Evolutionary conservation across 176 grass and related monocot species (phyloP), one percentile per base, ranked within the genome.

Genomic region (Hordeum marinum): DNA sequence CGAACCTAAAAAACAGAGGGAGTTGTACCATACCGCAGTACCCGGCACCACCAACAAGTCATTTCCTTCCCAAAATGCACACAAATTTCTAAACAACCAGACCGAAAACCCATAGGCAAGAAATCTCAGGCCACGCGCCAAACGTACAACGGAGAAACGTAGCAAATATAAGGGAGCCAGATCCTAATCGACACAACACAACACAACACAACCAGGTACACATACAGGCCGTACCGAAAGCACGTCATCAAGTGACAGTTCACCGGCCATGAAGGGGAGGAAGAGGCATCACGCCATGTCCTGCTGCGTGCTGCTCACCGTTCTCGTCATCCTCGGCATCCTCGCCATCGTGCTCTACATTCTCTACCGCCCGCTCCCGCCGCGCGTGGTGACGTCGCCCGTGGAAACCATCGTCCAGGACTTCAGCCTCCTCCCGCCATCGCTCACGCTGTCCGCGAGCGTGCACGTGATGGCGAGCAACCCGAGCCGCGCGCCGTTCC

Each of bases 401-500:
- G 89, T 92, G 36, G 82, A 87, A 43, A 2, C 94, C 35, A 13
- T 9, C 24, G 4, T 90, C 17, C 65, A 87, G n/a, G 69, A 90
- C 18, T 60, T 94, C 63, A 21, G 52, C 48, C 82, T 88, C 1
- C 54, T 86, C 0, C 88, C 86, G 25, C 71, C 85, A 58, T 7
- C 21, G 18, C 82, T 98, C 0, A 82, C 55, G 41, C 1, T 88
- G 7, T 76, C 79, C 2, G 86, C 91, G 18, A 82, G 80, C 1
- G 83, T 90, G 23, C 83, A 89, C 31, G 89, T 94, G 61, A 42
- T 75, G 65, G 70, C 94, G 26, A 72, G 20, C 72, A 98, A 98
- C 85, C 95, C 89, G 12, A 93, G 94, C 89, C 60, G 79, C 69
- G 76, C 87, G 8, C 82, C 84, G 32, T 98, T n/a, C 89, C 77